A percentile compares a stretch with the other conserved stretches of the same genome.
These are phyloP conservation scores for Coniella vitis DNA, from an alignment of 2,329 filamentous ascomycete species.

Conservation along the genomic window DNA sequence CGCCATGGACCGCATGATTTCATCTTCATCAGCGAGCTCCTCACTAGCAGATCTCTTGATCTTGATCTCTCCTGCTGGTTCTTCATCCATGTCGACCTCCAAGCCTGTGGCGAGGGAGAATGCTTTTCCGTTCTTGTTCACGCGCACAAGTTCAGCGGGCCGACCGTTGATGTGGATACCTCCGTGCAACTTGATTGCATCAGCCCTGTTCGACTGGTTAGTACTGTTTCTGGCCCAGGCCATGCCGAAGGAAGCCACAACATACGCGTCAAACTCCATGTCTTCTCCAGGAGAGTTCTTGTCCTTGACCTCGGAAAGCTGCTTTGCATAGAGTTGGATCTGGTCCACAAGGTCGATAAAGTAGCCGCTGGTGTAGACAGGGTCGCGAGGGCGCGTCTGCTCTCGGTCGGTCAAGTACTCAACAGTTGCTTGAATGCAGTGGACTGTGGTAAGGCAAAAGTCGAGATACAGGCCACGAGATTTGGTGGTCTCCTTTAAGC, in stretches of 20 bases:
- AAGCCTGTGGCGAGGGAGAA: conserved; percentile 70
- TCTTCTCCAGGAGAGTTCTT: conserved; percentile 52
- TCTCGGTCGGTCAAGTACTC: conserved; percentile 80
- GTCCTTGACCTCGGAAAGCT: conserved; percentile 69
- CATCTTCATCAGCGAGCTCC: conserved; percentile 70
- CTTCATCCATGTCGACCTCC: conserved; percentile 49
- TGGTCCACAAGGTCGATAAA: conserved; percentile 95
- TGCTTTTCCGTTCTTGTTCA: conserved; percentile 71
- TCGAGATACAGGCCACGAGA: conserved; percentile 65
- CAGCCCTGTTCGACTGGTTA: conserved; percentile 34
- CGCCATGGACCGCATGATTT: conserved; percentile 87
- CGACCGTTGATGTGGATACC: conserved; percentile 76
- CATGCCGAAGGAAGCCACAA: conserved; percentile 18
- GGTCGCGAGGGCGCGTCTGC: conserved; percentile 75
- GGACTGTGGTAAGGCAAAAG: conserved; percentile 86
- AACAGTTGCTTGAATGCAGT: conserved; percentile 83
- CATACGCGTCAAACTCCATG: conserved; percentile 54
- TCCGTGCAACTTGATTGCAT: conserved; percentile 73
- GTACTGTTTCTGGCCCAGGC: conserved; percentile 14
- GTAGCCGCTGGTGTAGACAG: conserved; percentile 91
- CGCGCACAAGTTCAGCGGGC: conserved; percentile 75
- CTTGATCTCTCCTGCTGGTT: conserved; percentile 39
- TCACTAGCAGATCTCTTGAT: conserved; percentile 63
- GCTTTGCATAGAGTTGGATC: conserved; percentile 81
- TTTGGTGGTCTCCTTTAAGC: conserved; percentile 71